phyloP scores from a whole-genome alignment of 2,329 filamentous ascomycete genomes.

The Botrytis fabae region DNA sequence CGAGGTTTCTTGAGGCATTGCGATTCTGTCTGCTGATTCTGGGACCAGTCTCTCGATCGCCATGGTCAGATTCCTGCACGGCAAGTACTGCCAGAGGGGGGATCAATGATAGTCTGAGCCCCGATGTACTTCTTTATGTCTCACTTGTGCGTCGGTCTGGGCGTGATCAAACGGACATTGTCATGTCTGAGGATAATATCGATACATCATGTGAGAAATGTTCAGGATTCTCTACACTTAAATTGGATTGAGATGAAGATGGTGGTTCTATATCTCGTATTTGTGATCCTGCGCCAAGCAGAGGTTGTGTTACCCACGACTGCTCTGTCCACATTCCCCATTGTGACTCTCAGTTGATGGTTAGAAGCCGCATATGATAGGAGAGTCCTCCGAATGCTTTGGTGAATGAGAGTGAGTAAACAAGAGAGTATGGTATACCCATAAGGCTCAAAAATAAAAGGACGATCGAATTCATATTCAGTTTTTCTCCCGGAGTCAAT shows the following conservation, averaged over 20 bases:
- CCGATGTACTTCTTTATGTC: not conserved
- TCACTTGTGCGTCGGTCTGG: not conserved
- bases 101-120: not conserved
- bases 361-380: slow-evolving; percentile 20
- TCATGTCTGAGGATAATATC: not conserved
- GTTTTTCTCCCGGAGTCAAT: slow-evolving; percentile 47
- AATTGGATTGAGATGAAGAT: not conserved
- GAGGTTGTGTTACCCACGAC: slow-evolving; percentile 5
- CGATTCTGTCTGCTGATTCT: not conserved
- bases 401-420: slow-evolving; percentile 17
- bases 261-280: not conserved
- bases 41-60: not conserved
- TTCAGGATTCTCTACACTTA: not conserved
- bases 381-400: slow-evolving; percentile 18
- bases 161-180: not conserved
- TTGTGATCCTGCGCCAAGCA: slow-evolving; percentile 4
- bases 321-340: not conserved
- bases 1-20: too few species aligned
- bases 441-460: slow-evolving; percentile 29
- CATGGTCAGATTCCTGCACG: not conserved
- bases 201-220: not conserved
- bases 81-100: not conserved
- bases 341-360: slow-evolving; percentile 9
- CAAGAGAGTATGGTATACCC: slow-evolving; percentile 20
- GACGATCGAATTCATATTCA: slow-evolving; percentile 45